Evolutionary conservation across 2,329 filamentous ascomycete species (phyloP), one percentile per base, ranked within the genome.

Genomic region (Diaporthe destruens): DNA sequence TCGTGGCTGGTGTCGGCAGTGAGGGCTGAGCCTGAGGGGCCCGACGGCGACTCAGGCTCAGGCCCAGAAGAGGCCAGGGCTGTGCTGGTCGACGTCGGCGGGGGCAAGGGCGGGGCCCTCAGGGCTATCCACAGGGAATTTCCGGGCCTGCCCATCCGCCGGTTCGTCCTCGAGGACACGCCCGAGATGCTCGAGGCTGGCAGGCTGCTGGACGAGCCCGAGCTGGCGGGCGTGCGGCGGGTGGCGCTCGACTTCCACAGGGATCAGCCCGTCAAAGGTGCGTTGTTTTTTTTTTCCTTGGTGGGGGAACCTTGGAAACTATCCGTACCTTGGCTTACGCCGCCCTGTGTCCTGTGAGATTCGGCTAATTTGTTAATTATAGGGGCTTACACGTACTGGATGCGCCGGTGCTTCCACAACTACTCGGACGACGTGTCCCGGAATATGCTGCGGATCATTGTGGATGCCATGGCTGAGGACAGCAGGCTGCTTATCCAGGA

Each of bases 401-500:
- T 82, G 51, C 77, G 79, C n/a, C 80, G 80, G 51, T 77, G 79
- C 54, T 72, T 80, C 34, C 80, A 81, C 67, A 77, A 81, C 65
- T 82, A 80, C 71, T 77, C 77, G 7, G 80, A 82, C 63, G 75
- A 75, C 0, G 76, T 71, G 20, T 74, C 66, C 51, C 71, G 74
- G 54, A 75, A 75, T 16, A 76, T 78, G 12, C 71, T 78, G 25
- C 56, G 18, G 11, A 68, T 72, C 29, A 29, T 77, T 8, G 70
- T 73, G 11, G 69, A 76, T 11, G 77, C 78, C 57, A 80, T 80
- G 79, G 78, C 76, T 12, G 36, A 69, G 0, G 80, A 83, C 66
- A 82, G 80, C 74, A 77, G 76, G 29, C 74, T 83, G 1, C 76
- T 82, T 11, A 78, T 83, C 23, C 76, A 80, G 16, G 82, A 82